Base-by-base conservation (phyloP, 2,329 filamentous ascomycete genomes). In the Teratosphaeriaceae sp. region DNA sequence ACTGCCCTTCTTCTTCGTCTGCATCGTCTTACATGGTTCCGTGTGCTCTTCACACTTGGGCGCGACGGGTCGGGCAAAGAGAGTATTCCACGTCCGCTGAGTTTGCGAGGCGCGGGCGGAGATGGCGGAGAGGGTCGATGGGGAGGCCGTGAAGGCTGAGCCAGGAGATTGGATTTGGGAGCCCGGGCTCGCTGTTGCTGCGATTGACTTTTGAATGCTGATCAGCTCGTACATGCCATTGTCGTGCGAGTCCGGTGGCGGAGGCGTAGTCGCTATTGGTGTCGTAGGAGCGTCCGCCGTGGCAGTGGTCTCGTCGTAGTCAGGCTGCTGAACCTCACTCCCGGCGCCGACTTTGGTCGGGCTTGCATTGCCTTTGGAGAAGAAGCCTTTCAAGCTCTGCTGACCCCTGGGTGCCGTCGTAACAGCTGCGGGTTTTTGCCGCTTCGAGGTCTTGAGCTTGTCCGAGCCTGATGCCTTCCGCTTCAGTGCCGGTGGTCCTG, bases 1-100 rank as follows among this genome's bases (percentile, higher is more conserved):
- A 49, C 86, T 69, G 1, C 92, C 92, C 1, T 87, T 74, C 60
- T 97, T 97, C 69, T 90, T 96, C 1, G 89, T 95, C 15, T 82
- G 76, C 40, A 90, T 69, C 51, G 75, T 86, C 50, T 88, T 85
- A 64, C 92, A 97, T 2, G 86, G 84, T 55, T 97, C 89, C 41
- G 80, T 73, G 59, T 98, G 92, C 37, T 69, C 67, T 54, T 96
- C 88, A 60, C 92, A 98, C 44, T 76, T 77, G 1, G 92, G 92
- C 1, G 79, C 73, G 1, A 78, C 68, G 44, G 84, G 81, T 62
- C 84, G 88, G 13, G 82, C 78, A 48, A 97, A 82, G 12, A 97
- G 72, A 60, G 84, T 88, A 3, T 80, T 82, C 92, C 92, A 97
- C 18, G 83, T 84, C 58, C 49, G 49, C 35, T 61, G 58, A 15